Percentiles rank a stretch among this genome's conserved stretches.
Conservation (phyloP, 345 rosid genomes). For the Eutrema yunnanense region DNA sequence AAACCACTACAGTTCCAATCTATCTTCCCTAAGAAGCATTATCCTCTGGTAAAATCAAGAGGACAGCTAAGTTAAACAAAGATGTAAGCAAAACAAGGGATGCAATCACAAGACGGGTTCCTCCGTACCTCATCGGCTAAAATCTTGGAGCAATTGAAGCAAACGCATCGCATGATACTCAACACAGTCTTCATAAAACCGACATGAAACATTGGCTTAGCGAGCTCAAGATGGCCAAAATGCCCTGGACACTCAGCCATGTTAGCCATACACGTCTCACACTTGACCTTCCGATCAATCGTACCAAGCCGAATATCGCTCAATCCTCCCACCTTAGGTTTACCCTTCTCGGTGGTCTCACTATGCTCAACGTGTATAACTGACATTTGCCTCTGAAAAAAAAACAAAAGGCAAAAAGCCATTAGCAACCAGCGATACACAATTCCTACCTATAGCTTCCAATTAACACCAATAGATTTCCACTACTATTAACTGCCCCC, state of each 20-base stretch:
- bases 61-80: background rate
- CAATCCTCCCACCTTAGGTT: constrained; percentile 73
- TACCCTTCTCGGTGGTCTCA: constrained; percentile 90
- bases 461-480: background rate
- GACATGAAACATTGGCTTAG: constrained; percentile 94
- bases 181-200: constrained; percentile 93
- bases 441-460: background rate
- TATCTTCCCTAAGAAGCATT: background rate
- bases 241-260: constrained; percentile 99
- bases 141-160: constrained; percentile 94
- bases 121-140: constrained; percentile 75
- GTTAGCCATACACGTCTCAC: constrained; percentile 87
- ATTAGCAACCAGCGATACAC: background rate
- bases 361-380: constrained; percentile 82
- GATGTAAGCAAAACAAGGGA: background rate
- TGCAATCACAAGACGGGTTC: background rate
- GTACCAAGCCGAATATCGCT: constrained; percentile 90
- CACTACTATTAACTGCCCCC: background rate
- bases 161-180: constrained; percentile 82
- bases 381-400: constrained; percentile 89
- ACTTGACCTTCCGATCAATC: constrained; percentile 84
- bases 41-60: background rate
- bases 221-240: constrained; percentile 94
- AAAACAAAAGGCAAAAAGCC: background rate
- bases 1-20: background rate